These are phyloP conservation scores for Cladosporium sp. DNA, from an alignment of 2,329 filamentous ascomycete genomes.

Conservation along the genomic window DNA sequence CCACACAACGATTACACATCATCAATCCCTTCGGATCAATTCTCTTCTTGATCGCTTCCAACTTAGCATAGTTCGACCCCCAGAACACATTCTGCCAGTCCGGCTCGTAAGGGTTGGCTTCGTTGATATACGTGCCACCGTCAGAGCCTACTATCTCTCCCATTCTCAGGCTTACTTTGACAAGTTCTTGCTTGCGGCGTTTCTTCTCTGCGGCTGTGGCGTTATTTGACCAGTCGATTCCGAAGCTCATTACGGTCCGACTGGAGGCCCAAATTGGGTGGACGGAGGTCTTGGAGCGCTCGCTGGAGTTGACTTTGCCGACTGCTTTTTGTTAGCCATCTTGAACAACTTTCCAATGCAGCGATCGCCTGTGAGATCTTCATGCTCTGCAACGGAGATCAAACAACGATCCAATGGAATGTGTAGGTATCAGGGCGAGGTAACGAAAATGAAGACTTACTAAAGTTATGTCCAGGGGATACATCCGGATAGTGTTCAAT, in stretches of 20 bases:
- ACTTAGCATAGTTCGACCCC: background rate
- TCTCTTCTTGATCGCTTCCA: constrained; percentile 1
- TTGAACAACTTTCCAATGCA: no score
- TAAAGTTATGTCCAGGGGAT: background rate
- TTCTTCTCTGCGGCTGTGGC: background rate
- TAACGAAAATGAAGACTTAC: background rate
- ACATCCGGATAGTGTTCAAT: background rate
- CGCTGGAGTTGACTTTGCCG: constrained; percentile 1
- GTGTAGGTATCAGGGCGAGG: no score
- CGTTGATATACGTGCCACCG: background rate
- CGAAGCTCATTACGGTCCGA: constrained; percentile 1
- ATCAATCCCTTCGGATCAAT: background rate
- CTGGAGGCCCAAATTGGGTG: background rate
- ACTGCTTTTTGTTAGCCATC: background rate
- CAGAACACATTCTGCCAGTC: constrained; percentile 1
- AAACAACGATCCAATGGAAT: no score
- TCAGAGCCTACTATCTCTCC: background rate
- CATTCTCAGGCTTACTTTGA: background rate
- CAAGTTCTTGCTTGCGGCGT: background rate
- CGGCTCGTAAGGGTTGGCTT: constrained; percentile 1
- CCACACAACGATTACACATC: background rate
- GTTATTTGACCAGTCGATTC: constrained; percentile 2
- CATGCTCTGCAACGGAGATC: no score
- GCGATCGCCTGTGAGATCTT: no score
- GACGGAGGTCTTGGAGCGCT: background rate